These are phyloP conservation scores for Senna siamea DNA, from an alignment of 306 rosid species.

Conservation along the genomic window DNA sequence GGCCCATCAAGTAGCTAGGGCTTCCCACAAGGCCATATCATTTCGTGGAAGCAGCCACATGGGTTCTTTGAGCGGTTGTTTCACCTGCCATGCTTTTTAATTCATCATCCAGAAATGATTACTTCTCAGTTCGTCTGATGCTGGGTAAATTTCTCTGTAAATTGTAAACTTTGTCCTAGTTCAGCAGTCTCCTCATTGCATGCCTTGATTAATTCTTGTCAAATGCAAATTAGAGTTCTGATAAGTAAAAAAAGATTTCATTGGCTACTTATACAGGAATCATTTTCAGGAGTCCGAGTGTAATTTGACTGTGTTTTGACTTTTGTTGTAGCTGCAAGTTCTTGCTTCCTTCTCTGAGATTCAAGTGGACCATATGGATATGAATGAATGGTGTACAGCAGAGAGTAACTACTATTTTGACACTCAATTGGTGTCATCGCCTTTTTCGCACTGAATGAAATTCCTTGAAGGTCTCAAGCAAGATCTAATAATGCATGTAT, in stretches of 20 bases:
- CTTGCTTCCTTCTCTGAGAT: slow-evolving; percentile 15
- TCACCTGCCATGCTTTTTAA: slow-evolving; percentile 83
- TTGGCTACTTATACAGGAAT: slow-evolving; percentile 15
- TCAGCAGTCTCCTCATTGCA: slow-evolving; percentile 18
- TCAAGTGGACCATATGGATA: too few species aligned
- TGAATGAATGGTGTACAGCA: too few species aligned
- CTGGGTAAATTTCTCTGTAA: slow-evolving; percentile 52
- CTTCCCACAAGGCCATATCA: slow-evolving; percentile 60
- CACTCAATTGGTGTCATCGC: too few species aligned
- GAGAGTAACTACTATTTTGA: too few species aligned
- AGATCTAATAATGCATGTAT: too few species aligned
- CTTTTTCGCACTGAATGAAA: too few species aligned
- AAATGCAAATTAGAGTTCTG: slow-evolving; percentile 13
- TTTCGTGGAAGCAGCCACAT: slow-evolving; percentile 61
- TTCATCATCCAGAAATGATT: slow-evolving; percentile 36
- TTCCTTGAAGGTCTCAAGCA: too few species aligned
- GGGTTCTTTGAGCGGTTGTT: slow-evolving; percentile 84
- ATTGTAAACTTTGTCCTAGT: slow-evolving; percentile 19
- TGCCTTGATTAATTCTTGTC: slow-evolving; percentile 21
- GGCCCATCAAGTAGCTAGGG: slow-evolving; percentile 61
- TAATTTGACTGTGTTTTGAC: slow-evolving; percentile 4
- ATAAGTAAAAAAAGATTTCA: neutral
- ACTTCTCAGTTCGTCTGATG: slow-evolving; percentile 39
- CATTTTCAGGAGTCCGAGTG: neutral
- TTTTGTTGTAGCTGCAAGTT: slow-evolving; percentile 16